Conservation (phyloP, 345 rosid species). For the Syzygium aromaticum region DNA sequence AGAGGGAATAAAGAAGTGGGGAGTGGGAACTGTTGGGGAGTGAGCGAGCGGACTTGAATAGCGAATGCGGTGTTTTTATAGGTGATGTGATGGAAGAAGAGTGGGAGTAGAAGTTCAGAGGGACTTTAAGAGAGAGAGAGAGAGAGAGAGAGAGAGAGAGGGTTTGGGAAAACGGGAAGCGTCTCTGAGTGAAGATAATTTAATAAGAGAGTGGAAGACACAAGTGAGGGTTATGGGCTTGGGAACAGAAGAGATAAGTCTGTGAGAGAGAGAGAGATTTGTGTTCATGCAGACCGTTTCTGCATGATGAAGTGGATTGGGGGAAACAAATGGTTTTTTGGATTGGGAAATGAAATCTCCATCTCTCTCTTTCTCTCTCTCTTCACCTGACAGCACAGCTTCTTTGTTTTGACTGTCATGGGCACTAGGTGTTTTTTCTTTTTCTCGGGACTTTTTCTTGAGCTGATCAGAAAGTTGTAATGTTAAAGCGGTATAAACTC, state of each 20-base stretch:
- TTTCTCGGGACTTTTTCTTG: background rate
- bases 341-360: constrained; percentile 18
- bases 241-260: constrained; percentile 46
- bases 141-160: background rate
- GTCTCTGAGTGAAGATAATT: constrained; percentile 3
- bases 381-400: background rate
- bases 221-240: constrained; percentile 46
- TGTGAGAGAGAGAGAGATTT: constrained; percentile 30
- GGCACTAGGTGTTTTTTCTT: background rate
- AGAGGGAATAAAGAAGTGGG: background rate
- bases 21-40: background rate
- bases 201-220: constrained; percentile 1
- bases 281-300: constrained; percentile 11
- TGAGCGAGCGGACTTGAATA: background rate
- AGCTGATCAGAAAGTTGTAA: background rate
- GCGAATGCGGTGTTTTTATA: constrained; percentile 12
- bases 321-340: background rate
- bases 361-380: constrained; percentile 1
- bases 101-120: background rate
- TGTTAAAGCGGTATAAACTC: background rate
- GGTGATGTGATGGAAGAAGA: background rate
- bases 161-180: constrained; percentile 42
- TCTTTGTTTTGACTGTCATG: background rate
- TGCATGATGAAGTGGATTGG: constrained; percentile 25
- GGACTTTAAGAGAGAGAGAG: background rate